These are phyloP conservation scores for Paracoccidioides brasiliensis DNA, from an alignment of 2,329 filamentous ascomycete species.

Conservation along the genomic window DNA sequence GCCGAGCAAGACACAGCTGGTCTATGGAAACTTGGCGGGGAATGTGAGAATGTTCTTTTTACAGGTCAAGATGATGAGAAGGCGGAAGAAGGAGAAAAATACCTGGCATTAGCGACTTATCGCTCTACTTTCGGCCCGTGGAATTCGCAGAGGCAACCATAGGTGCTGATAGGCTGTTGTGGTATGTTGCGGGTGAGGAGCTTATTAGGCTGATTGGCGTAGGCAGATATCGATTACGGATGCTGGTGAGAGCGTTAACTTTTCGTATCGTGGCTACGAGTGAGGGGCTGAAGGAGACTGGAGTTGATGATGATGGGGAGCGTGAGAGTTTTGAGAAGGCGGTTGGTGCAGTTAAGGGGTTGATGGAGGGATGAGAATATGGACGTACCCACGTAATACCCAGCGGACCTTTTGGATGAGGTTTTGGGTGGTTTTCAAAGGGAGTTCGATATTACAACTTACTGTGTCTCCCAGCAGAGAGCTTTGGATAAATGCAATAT, in stretches of 20 bases:
- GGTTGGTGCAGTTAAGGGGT: neutral
- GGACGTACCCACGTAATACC: too few species aligned
- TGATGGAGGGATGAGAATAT: neutral
- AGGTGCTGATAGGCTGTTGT: slow-evolving; percentile 6
- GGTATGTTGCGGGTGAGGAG: slow-evolving; percentile 5
- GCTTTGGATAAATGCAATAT: too few species aligned
- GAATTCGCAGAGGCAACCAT: slow-evolving; percentile 6
- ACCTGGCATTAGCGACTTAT: slow-evolving; percentile 7
- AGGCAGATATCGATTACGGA: slow-evolving; percentile 4
- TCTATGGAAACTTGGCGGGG: slow-evolving; percentile 6
- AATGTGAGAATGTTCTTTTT: slow-evolving; percentile 4
- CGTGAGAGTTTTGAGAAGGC: neutral
- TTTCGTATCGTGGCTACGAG: slow-evolving; percentile 5
- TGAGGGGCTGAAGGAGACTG: slow-evolving; percentile 1
- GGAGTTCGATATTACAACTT: too few species aligned
- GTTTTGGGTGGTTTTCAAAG: too few species aligned
- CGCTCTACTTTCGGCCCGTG: slow-evolving; percentile 7
- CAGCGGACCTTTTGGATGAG: too few species aligned
- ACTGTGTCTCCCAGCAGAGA: too few species aligned
- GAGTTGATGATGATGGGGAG: neutral
- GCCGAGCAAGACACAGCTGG: slow-evolving; percentile 1
- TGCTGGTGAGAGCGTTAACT: slow-evolving; percentile 8
- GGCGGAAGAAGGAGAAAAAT: neutral
- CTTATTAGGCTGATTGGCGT: slow-evolving; percentile 4
- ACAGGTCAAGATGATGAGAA: neutral